Conservation (phyloP, 2,329 filamentous ascomycete species). For the Sporothrix dimorphospora region DNA sequence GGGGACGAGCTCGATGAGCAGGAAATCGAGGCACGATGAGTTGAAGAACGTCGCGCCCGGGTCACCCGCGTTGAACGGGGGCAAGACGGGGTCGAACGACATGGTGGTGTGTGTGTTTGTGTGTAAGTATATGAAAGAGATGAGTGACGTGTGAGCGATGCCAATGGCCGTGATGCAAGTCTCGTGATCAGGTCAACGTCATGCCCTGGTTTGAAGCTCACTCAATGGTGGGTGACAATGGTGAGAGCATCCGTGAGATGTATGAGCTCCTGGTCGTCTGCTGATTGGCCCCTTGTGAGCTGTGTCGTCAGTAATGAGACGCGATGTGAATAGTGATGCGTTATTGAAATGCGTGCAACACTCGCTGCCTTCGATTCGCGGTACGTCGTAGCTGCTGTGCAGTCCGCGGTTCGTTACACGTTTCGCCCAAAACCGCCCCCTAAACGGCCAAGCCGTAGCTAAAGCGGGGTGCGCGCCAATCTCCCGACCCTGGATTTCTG, state of each 20-base stretch:
- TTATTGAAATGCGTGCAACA: background rate
- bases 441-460: conserved; percentile 6
- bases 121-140: too few species aligned
- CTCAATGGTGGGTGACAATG: background rate
- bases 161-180: background rate
- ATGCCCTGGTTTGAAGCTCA: background rate
- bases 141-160: background rate
- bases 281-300: background rate
- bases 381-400: background rate
- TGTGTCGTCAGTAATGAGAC: background rate
- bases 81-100: conserved; percentile 73
- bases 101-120: conserved; percentile 47
- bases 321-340: background rate
- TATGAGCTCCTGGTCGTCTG: background rate
- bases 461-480: background rate
- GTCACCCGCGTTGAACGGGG: conserved; percentile 72
- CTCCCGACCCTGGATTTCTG: background rate
- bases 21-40: conserved; percentile 86
- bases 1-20: conserved; percentile 95
- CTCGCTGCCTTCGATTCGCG: background rate
- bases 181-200: background rate
- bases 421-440: background rate
- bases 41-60: conserved; percentile 74
- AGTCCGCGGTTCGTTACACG: conserved; percentile 15
- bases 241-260: background rate